These are phyloP conservation scores for Datura wrightii DNA, from an alignment of 257 asterid species.

Conservation along the genomic window DNA sequence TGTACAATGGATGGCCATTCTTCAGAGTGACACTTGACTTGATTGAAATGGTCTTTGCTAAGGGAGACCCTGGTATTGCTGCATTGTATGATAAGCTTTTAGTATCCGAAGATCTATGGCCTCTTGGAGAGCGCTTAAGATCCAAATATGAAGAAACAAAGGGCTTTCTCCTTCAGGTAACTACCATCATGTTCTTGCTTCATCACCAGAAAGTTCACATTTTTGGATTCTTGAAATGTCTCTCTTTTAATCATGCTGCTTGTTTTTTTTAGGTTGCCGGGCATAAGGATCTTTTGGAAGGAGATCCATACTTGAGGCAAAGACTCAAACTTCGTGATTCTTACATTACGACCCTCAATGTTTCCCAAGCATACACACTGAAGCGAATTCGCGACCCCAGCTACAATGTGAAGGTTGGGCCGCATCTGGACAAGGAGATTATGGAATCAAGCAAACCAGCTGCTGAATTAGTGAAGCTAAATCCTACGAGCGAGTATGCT, in stretches of 20 bases:
- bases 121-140: constrained; percentile 71
- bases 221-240: not conserved
- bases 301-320: constrained; percentile 96
- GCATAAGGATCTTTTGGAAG: constrained; percentile 83
- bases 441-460: constrained; percentile 73
- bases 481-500: constrained; percentile 84
- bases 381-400: constrained; percentile 86
- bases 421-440: constrained; percentile 71
- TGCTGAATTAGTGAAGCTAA: constrained; percentile 81
- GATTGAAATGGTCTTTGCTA: constrained; percentile 91
- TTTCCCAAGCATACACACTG: constrained; percentile 74
- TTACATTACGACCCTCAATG: constrained; percentile 79
- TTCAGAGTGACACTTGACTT: constrained; percentile 92
- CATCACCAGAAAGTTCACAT: not conserved
- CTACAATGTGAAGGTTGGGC: constrained; percentile 63
- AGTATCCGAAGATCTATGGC: constrained; percentile 67
- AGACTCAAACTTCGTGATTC: constrained; percentile 88
- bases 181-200: not conserved
- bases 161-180: constrained; percentile 74
- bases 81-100: constrained; percentile 82
- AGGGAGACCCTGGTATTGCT: constrained; percentile 90
- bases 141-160: constrained; percentile 67
- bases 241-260: not conserved
- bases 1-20: constrained; percentile 96
- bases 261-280: constrained; percentile 70